Evolutionary conservation across 2,329 filamentous ascomycete species (phyloP).

Genomic region (Neonectria hederae): DNA sequence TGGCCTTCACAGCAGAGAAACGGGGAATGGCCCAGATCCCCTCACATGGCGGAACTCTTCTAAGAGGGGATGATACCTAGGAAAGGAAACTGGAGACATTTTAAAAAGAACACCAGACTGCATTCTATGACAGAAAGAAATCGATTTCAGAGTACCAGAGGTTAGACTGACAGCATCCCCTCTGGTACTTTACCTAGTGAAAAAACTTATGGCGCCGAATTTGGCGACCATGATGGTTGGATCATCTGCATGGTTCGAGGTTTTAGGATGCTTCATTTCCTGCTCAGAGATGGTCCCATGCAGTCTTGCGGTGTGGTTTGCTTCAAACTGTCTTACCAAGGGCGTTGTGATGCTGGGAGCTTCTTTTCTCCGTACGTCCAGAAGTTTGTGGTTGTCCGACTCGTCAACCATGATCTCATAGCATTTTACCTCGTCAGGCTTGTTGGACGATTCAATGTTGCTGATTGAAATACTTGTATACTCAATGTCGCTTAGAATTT

Average conservation of each 20-base stretch:
- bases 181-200: too few relatives aligned
- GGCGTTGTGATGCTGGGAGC: neutral
- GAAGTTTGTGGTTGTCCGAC: neutral
- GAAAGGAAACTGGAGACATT: too few relatives aligned
- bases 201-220: neutral
- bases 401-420: neutral
- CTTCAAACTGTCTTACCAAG: neutral
- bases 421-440: neutral
- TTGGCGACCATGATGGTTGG: neutral
- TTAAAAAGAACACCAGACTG: too few relatives aligned
- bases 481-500: neutral
- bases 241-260: neutral
- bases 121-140: too few relatives aligned
- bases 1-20: too few relatives aligned
- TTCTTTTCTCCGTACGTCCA: neutral
- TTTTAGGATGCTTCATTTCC: neutral
- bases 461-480: neutral
- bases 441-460: neutral
- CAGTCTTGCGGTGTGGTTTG: neutral
- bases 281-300: slow-evolving; percentile 2
- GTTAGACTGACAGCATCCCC: too few relatives aligned
- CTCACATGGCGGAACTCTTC: too few relatives aligned
- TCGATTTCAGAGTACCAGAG: too few relatives aligned
- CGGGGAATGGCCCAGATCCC: too few relatives aligned
- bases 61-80: too few relatives aligned